Percentiles rank a stretch among this genome's conserved stretches.
phyloP scores from a whole-genome alignment of 352 stramenopile species.

The Phytophthora hibernalis region DNA sequence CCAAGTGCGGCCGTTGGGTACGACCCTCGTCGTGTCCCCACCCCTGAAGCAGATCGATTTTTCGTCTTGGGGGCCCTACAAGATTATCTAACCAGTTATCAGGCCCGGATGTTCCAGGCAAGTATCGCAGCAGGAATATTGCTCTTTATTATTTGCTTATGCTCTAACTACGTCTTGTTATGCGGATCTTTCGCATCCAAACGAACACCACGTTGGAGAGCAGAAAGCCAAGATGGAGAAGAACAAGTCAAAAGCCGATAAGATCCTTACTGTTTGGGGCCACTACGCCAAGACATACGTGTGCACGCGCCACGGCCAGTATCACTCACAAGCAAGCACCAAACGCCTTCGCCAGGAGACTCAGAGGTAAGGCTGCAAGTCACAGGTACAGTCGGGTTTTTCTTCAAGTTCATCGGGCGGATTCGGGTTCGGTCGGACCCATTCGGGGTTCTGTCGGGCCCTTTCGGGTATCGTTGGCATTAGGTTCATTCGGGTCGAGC shows the following conservation, averaged over 20 bases:
- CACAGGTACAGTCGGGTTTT: slow-evolving; percentile 6
- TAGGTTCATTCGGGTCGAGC: not conserved
- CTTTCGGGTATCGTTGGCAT: not conserved
- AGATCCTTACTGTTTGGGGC: not conserved
- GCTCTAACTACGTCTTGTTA: not conserved
- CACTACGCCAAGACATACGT: slow-evolving; percentile 14
- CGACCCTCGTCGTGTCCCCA: not conserved
- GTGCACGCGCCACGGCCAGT: slow-evolving; percentile 4
- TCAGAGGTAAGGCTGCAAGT: slow-evolving; percentile 5
- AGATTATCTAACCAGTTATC: not conserved
- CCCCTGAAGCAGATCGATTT: not conserved
- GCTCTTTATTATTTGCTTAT: too few species aligned
- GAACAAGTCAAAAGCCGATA: not conserved
- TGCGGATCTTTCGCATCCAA: slow-evolving; percentile 21
- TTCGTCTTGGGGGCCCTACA: not conserved
- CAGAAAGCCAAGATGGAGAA: not conserved
- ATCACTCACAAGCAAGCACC: not conserved
- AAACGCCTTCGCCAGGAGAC: slow-evolving; percentile 8
- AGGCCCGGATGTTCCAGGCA: not conserved
- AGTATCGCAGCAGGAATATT: not conserved
- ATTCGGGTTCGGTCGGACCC: not conserved
- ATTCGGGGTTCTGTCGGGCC: not conserved
- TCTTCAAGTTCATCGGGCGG: not conserved
- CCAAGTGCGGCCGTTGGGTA: too few species aligned
- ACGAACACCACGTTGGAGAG: slow-evolving; percentile 8